Evolutionary conservation across 2,329 filamentous ascomycete species (phyloP), one percentile per base, ranked within the genome.

Genomic region (Penicillium glabrum): DNA sequence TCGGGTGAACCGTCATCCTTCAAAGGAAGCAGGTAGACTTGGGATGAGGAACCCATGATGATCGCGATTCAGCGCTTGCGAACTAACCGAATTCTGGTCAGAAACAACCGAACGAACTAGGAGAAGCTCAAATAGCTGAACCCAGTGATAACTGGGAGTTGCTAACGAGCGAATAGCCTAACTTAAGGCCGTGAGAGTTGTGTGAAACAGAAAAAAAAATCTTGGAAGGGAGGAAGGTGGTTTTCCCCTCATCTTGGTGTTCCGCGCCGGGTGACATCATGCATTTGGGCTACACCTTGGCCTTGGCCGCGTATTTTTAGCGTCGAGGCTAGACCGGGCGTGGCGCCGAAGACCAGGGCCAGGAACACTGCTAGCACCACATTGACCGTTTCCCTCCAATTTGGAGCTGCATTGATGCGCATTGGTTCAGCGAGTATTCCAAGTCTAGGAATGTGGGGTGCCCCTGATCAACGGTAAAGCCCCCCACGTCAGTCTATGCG

Each of bases 1-100:
- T 96, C 88, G 35, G 96, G 95, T 65, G 91, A 92, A 67, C 96
- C 95, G 77, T 93, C 85, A 77, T 99, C 93, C 72, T 91, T 95
- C 76, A 99, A 85, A 63, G 90, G 90, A 61, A 99, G 84, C 69
- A 96, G 80, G 79, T 97, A 96, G 62, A 97, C 87, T 76, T 91
- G 71, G 33, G 58, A 61, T 51, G 61, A 49, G 46, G 60, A 47
- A 51, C 46, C 41, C 69, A 71, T 70, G 52, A 54, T 61, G 47
- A 57, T 57, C 44, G 46, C 26, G 16, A 43, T 50, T 45, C n/a
- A 44, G 19, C 24, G 41, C 26, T 47, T 14, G 14, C 33, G 27
- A 37, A 54, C 35, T 29, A 2, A 23, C 37, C 35, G 19, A 41
- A 53, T 41, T 24, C n/a, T 43, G 47, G 26, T 13, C 41, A 50